phyloP scores from a whole-genome alignment of 306 rosid genomes.

The Rosa rugosa region DNA sequence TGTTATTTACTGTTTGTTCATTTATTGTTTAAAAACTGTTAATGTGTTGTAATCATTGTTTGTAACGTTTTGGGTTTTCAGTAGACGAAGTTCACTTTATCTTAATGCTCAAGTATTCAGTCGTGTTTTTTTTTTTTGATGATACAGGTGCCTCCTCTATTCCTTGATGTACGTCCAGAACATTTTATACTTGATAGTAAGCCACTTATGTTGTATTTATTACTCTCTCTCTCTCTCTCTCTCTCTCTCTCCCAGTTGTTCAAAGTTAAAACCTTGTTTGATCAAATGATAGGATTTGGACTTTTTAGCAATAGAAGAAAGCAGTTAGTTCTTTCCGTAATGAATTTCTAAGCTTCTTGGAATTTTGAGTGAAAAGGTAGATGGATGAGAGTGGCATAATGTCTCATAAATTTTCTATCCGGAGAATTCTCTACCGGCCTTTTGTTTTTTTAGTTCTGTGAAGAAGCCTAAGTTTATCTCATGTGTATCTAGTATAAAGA shows the following conservation, averaged over 20 bases:
- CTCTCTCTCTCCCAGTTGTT: not conserved
- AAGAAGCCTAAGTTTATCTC: not conserved
- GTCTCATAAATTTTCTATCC: not conserved
- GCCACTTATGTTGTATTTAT: constrained; percentile 41
- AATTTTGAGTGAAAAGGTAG: not conserved
- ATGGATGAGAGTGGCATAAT: constrained; percentile 9
- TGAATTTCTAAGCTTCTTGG: not conserved
- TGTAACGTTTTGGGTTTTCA: not conserved
- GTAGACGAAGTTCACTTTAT: constrained; percentile 20
- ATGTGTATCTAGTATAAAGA: not conserved
- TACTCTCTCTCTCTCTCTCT: constrained; percentile 8
- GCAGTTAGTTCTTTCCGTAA: not conserved
- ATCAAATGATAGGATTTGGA: not conserved
- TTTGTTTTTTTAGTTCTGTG: not conserved
- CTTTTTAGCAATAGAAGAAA: not conserved
- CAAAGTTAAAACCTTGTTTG: not conserved
- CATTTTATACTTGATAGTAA: constrained; percentile 95
- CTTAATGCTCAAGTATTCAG: constrained; percentile 1
- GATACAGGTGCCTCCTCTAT: constrained; percentile 93
- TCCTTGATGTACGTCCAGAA: constrained; percentile 80
- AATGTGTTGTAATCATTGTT: constrained; percentile 11
- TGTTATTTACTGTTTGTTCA: constrained; percentile 30
- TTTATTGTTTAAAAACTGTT: constrained; percentile 8
- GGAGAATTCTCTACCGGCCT: not conserved
- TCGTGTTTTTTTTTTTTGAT: constrained; percentile 11